Percentiles rank a stretch among this genome's conserved stretches.
Evolutionary conservation across 2,329 filamentous ascomycete genomes (phyloP).

Genomic region (Teratosphaeria epicoccoides): DNA sequence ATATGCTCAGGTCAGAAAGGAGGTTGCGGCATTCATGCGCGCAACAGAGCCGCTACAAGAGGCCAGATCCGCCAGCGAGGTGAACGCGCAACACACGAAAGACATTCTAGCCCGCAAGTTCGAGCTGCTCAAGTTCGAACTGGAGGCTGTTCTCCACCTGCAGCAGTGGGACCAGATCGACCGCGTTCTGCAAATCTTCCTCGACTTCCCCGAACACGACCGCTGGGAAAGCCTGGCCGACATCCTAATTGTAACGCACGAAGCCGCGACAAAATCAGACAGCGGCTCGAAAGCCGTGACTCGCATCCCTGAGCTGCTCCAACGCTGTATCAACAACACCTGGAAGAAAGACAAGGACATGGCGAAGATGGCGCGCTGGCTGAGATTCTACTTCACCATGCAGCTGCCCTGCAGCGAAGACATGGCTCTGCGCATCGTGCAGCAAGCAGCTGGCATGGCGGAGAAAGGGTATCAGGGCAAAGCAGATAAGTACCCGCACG

Average conservation of each 20-base stretch:
- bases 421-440: slow-evolving; percentile 38
- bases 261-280: slow-evolving; percentile 20
- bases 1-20: slow-evolving; percentile 51
- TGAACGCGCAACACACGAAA: slow-evolving; percentile 27
- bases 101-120: slow-evolving; percentile 28
- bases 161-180: slow-evolving; percentile 57
- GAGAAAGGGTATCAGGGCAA: slow-evolving; percentile 19
- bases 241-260: slow-evolving; percentile 35
- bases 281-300: slow-evolving; percentile 12
- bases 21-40: slow-evolving; percentile 46
- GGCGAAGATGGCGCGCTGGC: slow-evolving; percentile 59
- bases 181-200: slow-evolving; percentile 43
- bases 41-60: slow-evolving; percentile 26
- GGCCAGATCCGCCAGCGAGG: slow-evolving; percentile 30
- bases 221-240: slow-evolving; percentile 39
- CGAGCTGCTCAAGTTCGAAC: slow-evolving; percentile 62
- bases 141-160: slow-evolving; percentile 61
- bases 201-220: slow-evolving; percentile 18
- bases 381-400: slow-evolving; percentile 64
- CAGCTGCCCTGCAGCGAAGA: slow-evolving; percentile 47
- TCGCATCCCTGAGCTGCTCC: slow-evolving; percentile 33
- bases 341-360: slow-evolving; percentile 44
- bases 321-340: slow-evolving; percentile 60
- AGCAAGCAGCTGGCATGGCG: slow-evolving; percentile 50
- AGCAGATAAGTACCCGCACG: slow-evolving; percentile 44